Conservation (phyloP, 2,329 filamentous ascomycete species). For the Macrophomina pseudophaseolina region DNA sequence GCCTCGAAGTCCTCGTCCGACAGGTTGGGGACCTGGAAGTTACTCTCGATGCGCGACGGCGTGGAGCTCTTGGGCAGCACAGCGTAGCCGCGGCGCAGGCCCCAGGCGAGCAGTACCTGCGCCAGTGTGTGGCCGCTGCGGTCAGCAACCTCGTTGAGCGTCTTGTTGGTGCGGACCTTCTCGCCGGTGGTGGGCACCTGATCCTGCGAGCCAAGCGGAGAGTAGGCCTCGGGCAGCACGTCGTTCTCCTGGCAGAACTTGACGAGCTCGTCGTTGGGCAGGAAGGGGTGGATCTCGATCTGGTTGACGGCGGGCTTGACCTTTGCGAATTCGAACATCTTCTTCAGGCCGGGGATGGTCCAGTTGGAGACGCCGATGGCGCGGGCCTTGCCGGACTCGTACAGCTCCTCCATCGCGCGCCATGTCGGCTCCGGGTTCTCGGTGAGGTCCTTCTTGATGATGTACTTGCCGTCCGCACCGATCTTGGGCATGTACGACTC, state of each 20-base stretch:
- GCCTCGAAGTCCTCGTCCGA: conserved; percentile 60
- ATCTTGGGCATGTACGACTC: conserved; percentile 59
- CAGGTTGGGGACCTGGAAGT: conserved; percentile 67
- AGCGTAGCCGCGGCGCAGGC: conserved; percentile 71
- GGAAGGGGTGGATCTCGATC: conserved; percentile 76
- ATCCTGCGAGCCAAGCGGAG: conserved; percentile 72
- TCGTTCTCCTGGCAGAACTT: conserved; percentile 63
- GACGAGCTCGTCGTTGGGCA: conserved; percentile 66
- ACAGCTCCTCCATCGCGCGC: conserved; percentile 68
- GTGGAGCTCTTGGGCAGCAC: conserved; percentile 51
- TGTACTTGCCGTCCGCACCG: conserved; percentile 62
- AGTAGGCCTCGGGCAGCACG: conserved; percentile 69
- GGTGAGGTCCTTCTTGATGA: conserved; percentile 69
- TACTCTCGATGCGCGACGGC: conserved; percentile 56
- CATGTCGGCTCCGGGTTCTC: conserved; percentile 71
- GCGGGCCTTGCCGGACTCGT: conserved; percentile 65
- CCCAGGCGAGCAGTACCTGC: conserved; percentile 84
- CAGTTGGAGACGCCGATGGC: conserved; percentile 78
- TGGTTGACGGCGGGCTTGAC: conserved; percentile 75
- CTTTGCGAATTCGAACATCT: conserved; percentile 68
- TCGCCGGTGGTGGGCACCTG: conserved; percentile 72
- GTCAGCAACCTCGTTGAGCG: conserved; percentile 68
- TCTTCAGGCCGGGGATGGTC: conserved; percentile 69
- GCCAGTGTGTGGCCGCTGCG: conserved; percentile 78
- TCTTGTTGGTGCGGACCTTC: conserved; percentile 70